Evolutionary conservation across 345 rosid genomes (phyloP).

Genomic region (Populus simonii): DNA sequence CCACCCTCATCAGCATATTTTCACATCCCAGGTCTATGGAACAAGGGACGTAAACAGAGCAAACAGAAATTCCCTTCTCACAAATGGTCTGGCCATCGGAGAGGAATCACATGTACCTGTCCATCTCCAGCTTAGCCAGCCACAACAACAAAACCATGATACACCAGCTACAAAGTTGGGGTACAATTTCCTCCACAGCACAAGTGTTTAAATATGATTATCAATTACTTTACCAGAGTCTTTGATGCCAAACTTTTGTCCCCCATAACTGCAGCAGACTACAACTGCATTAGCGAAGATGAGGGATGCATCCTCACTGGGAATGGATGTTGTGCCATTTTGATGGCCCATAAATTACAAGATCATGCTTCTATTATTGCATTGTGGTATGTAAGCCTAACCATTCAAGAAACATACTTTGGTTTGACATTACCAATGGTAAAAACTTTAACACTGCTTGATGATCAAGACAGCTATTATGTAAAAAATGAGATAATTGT

Average conservation of each 20-base stretch:
- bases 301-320: slow-evolving; percentile 14
- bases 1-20: slow-evolving; percentile 25
- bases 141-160: slow-evolving; percentile 45
- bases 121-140: slow-evolving; percentile 66
- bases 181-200: slow-evolving; percentile 40
- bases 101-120: slow-evolving; percentile 57
- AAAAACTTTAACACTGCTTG: slow-evolving; percentile 23
- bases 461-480: slow-evolving; percentile 22
- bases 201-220: slow-evolving; percentile 1
- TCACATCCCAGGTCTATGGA: slow-evolving; percentile 42
- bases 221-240: not conserved
- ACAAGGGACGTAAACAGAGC: slow-evolving; percentile 41
- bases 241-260: slow-evolving; percentile 22
- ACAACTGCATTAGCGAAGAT: slow-evolving; percentile 45
- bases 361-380: slow-evolving; percentile 36
- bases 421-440: slow-evolving; percentile 27
- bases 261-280: slow-evolving; percentile 44
- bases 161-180: slow-evolving; percentile 51
- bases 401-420: slow-evolving; percentile 29
- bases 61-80: slow-evolving; percentile 34
- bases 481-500: slow-evolving; percentile 31
- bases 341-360: slow-evolving; percentile 19
- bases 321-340: slow-evolving; percentile 20
- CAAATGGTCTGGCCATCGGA: slow-evolving; percentile 40
- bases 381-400: slow-evolving; percentile 38